Base-by-base conservation (phyloP, 108 stramenopile genomes). In the Fragilaria radians region DNA sequence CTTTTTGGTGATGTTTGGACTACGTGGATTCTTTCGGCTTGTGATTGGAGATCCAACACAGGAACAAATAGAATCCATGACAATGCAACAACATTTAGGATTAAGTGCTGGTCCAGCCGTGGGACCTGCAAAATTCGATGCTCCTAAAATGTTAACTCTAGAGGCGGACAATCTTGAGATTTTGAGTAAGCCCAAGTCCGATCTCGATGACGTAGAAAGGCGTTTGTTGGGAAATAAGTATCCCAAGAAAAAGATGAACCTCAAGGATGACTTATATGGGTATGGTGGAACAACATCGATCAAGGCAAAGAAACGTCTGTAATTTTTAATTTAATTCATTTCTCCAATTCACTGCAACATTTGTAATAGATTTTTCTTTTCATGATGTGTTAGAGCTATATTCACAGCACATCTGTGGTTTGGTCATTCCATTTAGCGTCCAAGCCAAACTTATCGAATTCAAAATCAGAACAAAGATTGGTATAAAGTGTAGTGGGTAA, bases 1-100 rank as follows among this genome's bases (percentile, higher is more conserved):
- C 70, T 97, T 99, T 69, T 70, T 99, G 51, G 89, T 96, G 48
- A 96, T 96, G 93, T 99, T 91, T 63, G 98, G 98, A 47, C 62
- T 97, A 5, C 81, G 92, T 32, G 91, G 85, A 23, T 89, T 97
- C 57, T 94, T 97, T 57, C 71, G 74, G 42, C 64, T 99, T 30
- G 86, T 87, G 55, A 87, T 95, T 58, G 93, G 95, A 7, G 91
- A 91, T 62, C 93, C 96, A 9, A 31, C 71, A 23, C 72, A 86
- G 32, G 88, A 89, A 60, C 46, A 70, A 48, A 67, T 76, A 54
- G 80, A 86, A 47, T 67, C 63, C 2, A 66, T 59, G 32, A 71
- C 76, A 49, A 53, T 82, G 53, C 72, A 71, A 67, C 54, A 62
- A 34, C 62, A 73, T 46, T 55, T 84, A 32, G 88, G 85, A 32